Evolutionary conservation across 2,329 filamentous ascomycete genomes (phyloP).

Genomic region (Colletotrichum navitas): DNA sequence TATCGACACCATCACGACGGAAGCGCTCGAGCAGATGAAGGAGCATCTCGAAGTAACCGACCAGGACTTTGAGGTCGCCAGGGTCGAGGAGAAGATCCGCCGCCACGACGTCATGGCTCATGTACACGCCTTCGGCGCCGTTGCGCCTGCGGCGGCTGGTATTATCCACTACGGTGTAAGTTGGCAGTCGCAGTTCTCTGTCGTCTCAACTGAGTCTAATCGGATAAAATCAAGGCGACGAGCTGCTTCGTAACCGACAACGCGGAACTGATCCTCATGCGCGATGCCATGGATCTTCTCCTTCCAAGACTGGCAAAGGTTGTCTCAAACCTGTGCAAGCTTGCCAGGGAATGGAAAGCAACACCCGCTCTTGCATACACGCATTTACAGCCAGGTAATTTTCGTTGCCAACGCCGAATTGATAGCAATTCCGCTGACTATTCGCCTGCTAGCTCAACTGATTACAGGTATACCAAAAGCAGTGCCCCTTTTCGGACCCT

Average conservation of each 20-base stretch:
- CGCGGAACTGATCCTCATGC: slow-evolving; percentile 81
- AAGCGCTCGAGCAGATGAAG: slow-evolving; percentile 83
- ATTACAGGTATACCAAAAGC: background rate
- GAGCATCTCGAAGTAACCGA: slow-evolving; percentile 81
- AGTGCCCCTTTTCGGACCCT: background rate
- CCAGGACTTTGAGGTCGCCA: slow-evolving; percentile 80
- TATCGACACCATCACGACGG: slow-evolving; percentile 74
- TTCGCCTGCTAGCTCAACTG: slow-evolving; percentile 63
- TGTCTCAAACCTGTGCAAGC: slow-evolving; percentile 78
- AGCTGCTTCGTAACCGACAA: slow-evolving; percentile 76
- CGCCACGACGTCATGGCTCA: slow-evolving; percentile 61
- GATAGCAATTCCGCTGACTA: background rate
- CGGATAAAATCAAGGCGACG: slow-evolving; percentile 46
- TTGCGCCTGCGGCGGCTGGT: slow-evolving; percentile 81
- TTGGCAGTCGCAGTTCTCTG: no score
- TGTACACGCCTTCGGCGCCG: slow-evolving; percentile 80
- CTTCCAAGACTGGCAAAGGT: slow-evolving; percentile 83
- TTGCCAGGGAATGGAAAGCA: slow-evolving; percentile 72
- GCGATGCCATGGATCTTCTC: slow-evolving; percentile 78
- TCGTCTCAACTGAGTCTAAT: background rate
- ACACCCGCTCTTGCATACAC: slow-evolving; percentile 72
- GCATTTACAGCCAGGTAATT: background rate
- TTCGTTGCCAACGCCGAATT: background rate
- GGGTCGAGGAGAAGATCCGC: slow-evolving; percentile 80
- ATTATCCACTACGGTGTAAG: slow-evolving; percentile 76